phyloP scores from a whole-genome alignment of 2,329 filamentous ascomycete genomes.

The Epichloe aotearoae region DNA sequence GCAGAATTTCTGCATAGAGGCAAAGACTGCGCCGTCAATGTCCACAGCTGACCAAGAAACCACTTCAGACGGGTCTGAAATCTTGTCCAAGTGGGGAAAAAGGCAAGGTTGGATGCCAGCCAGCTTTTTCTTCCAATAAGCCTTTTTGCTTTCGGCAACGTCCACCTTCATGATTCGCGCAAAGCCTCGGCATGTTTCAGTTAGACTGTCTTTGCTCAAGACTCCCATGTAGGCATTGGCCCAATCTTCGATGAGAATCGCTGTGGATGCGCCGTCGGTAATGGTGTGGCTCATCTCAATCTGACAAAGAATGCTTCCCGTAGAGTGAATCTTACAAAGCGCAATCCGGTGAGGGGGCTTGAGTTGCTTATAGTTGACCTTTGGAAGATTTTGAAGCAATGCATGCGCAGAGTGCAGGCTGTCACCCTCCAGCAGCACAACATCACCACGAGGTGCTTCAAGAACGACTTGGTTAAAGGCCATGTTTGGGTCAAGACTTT shows the following conservation, averaged over 20 bases:
- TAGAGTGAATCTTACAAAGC: not conserved
- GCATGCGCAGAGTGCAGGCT: not conserved
- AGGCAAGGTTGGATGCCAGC: slow-evolving; percentile 5
- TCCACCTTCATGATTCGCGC: not conserved
- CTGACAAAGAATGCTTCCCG: slow-evolving; percentile 10
- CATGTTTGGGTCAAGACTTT: not conserved
- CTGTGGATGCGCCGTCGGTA: slow-evolving; percentile 20
- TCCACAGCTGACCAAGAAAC: not conserved
- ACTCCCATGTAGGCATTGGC: slow-evolving; percentile 1
- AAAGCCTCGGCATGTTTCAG: slow-evolving; percentile 4
- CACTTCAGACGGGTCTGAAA: not conserved
- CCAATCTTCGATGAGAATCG: slow-evolving; percentile 5
- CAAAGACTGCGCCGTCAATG: not conserved
- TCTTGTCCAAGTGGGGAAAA: slow-evolving; percentile 3
- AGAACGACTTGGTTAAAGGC: slow-evolving; percentile 6
- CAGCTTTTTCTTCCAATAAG: slow-evolving; percentile 7
- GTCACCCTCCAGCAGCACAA: not conserved
- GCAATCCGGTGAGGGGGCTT: slow-evolving; percentile 1
- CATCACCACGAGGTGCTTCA: not conserved
- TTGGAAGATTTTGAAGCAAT: not conserved
- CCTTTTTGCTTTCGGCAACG: slow-evolving; percentile 1
- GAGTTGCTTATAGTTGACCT: not conserved
- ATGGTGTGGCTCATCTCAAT: slow-evolving; percentile 24
- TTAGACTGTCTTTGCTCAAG: not conserved
- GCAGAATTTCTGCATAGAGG: slow-evolving; percentile 19